These are phyloP conservation scores for Colletotrichum caudatum DNA, from an alignment of 2,329 filamentous ascomycete genomes.

Conservation along the genomic window DNA sequence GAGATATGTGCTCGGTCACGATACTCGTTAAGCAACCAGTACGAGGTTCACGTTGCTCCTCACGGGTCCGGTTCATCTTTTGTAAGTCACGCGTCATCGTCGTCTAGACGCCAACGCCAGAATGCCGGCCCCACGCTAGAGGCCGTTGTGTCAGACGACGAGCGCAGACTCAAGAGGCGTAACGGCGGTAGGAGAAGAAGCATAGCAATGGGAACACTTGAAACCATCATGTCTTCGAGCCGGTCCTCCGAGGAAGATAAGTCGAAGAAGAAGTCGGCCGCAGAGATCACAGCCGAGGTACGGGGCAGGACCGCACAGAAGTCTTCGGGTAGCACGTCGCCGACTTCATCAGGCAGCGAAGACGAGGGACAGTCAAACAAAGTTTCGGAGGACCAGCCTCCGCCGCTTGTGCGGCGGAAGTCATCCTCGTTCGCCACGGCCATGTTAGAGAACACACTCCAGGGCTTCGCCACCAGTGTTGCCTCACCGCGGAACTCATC, in stretches of 20 bases:
- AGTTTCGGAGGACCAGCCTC: slow-evolving; percentile 35
- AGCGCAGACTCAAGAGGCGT: slow-evolving; percentile 58
- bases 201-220: slow-evolving; percentile 70
- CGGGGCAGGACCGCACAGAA: slow-evolving; percentile 61
- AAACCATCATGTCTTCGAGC: slow-evolving; percentile 76
- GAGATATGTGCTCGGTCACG: slow-evolving; percentile 75
- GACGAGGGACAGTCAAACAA: slow-evolving; percentile 46
- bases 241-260: slow-evolving; percentile 73
- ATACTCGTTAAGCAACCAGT: slow-evolving; percentile 75
- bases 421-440: slow-evolving; percentile 55
- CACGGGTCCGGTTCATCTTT: slow-evolving; percentile 69
- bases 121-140: slow-evolving; percentile 66
- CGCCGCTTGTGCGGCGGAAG: slow-evolving; percentile 32
- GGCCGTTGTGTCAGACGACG: slow-evolving; percentile 68
- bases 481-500: slow-evolving; percentile 52
- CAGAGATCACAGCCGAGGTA: slow-evolving; percentile 66
- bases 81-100: slow-evolving; percentile 48
- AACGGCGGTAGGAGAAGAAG: slow-evolving; percentile 60
- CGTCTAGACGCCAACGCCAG: slow-evolving; percentile 48
- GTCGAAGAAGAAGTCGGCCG: slow-evolving; percentile 69
- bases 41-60: slow-evolving; percentile 73
- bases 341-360: slow-evolving; percentile 49
- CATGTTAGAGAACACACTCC: slow-evolving; percentile 51
- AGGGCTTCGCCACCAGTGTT: slow-evolving; percentile 47
- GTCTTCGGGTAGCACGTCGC: slow-evolving; percentile 49